Base-by-base conservation (phyloP, 306 rosid species). In the Cicer judaicum region DNA sequence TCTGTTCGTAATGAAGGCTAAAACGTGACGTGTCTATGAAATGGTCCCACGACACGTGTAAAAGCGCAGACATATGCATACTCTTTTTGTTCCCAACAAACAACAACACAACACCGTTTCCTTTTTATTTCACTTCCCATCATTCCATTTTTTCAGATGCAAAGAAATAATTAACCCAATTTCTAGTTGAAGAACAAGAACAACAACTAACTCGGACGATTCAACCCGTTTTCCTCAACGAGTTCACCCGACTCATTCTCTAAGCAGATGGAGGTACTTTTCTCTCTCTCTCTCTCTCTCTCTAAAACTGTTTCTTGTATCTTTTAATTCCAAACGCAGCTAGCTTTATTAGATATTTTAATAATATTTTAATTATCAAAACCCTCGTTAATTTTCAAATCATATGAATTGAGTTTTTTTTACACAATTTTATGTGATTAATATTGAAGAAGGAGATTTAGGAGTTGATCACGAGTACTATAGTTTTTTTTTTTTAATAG, bases 41-140 rank as follows among this genome's bases (percentile, higher is more conserved):
- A 19, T 60, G 90, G 90, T 43, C 86, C 87, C 80, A 54, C 53
- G 88, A 84, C 92, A 89, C 96, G 92, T 91, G 97, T 84, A 88
- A 93, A 91, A 89, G 96, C 62, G 79, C 5, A 59, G 84, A 90
- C 91, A 89, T 79, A 83, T 85, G 90, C 88, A 79, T 72, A 77
- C 39, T 24, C 77, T 69, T 81, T 87, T 69, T 76, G 16, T 78
- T 79, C 69, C 80, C 79, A 60, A 8, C 9, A 29, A 29, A 59
- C 10, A 41, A 41, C 77, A 75, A 44, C 1, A 19, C 34, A 8
- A 29, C 84, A 71, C 90, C 76, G 73, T 70, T 78, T 16, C 65
- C 46, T 41, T 10, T 67, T 41, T 57, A 24, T 60, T 15, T 34
- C 49, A 4, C 15, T 1, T 67, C 16, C 55, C 18, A 41, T 10